These are phyloP conservation scores for Ulota crispa DNA, from an alignment of 225 moss, liverwort and hornwort species.

Conservation along the genomic window DNA sequence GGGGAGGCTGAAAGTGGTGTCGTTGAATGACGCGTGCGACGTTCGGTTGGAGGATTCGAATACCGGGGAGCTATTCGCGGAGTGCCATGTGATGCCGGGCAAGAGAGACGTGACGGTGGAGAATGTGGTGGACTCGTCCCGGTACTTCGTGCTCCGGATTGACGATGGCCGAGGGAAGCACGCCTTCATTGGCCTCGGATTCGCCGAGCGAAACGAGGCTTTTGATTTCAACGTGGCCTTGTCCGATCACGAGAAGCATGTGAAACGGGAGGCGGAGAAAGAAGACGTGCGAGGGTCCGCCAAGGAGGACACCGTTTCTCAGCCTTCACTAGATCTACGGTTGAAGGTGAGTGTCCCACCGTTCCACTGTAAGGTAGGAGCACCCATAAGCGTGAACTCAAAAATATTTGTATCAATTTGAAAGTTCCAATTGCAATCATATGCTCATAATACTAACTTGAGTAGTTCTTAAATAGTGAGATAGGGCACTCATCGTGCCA, in stretches of 20 bases:
- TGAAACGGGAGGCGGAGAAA: conserved; percentile 88
- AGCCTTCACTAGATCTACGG: conserved; percentile 87
- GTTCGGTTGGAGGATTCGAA: conserved; percentile 96
- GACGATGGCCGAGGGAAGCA: conserved; percentile 98
- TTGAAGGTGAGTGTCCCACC: conserved; percentile 71
- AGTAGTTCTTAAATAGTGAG: no score
- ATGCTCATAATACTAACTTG: no score
- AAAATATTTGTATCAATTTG: no score
- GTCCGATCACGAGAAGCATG: conserved; percentile 98
- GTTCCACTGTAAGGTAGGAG: background rate
- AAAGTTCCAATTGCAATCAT: no score
- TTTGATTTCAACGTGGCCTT: conserved; percentile 99
- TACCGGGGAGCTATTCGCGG: conserved; percentile 95
- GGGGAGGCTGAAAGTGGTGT: conserved; percentile 83
- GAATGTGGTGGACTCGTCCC: conserved; percentile 91
- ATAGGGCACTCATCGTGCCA: no score
- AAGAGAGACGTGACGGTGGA: conserved; percentile 89
- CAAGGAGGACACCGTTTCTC: conserved; percentile 38
- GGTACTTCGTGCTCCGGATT: conserved; percentile 93
- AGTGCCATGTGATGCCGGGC: conserved; percentile 90
- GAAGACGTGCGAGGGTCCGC: conserved; percentile 49
- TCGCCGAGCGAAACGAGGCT: conserved; percentile 92
- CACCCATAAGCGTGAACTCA: no score
- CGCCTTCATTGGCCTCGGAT: conserved; percentile 94
- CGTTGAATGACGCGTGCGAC: conserved; percentile 89